These are phyloP conservation scores for Limonium bicolor DNA, from an alignment of 148 eudicot genomes.

Conservation along the genomic window DNA sequence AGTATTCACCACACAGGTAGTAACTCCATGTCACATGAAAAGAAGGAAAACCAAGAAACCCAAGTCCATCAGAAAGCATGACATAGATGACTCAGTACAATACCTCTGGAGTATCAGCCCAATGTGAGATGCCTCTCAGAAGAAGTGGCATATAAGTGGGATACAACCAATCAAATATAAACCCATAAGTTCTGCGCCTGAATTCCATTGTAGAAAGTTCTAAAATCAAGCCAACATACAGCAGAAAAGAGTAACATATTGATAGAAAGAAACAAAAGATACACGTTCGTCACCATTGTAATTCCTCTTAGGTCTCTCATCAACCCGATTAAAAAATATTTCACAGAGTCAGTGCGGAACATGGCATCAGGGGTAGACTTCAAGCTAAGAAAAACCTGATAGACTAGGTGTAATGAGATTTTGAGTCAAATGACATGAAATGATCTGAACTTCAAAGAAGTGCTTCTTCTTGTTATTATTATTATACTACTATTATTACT, in stretches of 20 bases:
- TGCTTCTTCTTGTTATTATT: too few relatives aligned
- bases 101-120: constrained; percentile 99
- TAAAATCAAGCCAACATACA: background rate
- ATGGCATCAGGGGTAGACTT: constrained; percentile 68
- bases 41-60: background rate
- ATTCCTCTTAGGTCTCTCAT: constrained; percentile 97
- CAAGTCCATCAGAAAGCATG: background rate
- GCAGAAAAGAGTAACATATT: background rate
- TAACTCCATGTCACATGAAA: too few relatives aligned
- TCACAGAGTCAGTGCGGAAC: constrained; percentile 69
- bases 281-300: constrained; percentile 93
- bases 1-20: too few relatives aligned
- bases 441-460: too few relatives aligned
- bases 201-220: constrained; percentile 7
- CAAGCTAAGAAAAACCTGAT: constrained; percentile 60
- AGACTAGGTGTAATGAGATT: too few relatives aligned
- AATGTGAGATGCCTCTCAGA: constrained; percentile 78
- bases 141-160: constrained; percentile 84
- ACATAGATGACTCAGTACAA: constrained; percentile 4
- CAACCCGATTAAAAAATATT: constrained; percentile 70
- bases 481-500: too few relatives aligned
- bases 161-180: constrained; percentile 94
- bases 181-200: constrained; percentile 89
- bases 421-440: too few relatives aligned
- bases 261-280: constrained; percentile 1